These are phyloP conservation scores for Starmerella gropengiesseri DNA, from an alignment of 805 yeast genomes.

Conservation along the genomic window DNA sequence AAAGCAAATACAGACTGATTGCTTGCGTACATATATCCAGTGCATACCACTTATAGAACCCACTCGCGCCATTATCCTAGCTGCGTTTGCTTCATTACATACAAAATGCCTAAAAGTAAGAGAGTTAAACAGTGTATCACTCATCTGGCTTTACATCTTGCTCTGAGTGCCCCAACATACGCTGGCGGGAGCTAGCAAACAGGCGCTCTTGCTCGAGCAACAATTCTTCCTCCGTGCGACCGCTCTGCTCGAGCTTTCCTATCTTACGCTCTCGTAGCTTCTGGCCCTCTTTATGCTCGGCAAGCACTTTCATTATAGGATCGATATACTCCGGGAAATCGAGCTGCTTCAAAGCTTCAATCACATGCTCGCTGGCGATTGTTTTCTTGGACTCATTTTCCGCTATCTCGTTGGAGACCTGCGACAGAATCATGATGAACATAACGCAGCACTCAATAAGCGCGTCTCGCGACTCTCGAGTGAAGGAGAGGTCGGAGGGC, in stretches of 20 bases:
- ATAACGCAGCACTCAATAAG: conserved; percentile 93
- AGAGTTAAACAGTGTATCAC: neutral
- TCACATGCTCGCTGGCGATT: conserved; percentile 90
- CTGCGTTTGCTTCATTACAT: conserved; percentile 1
- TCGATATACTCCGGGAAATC: conserved; percentile 81
- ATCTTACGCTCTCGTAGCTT: conserved; percentile 81
- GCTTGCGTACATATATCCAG: neutral
- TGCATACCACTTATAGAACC: too few species aligned
- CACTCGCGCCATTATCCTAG: too few species aligned
- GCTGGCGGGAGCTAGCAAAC: conserved; percentile 38
- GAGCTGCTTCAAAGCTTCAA: conserved; percentile 74
- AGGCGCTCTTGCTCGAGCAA: conserved; percentile 85
- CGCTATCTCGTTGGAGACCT: conserved; percentile 91
- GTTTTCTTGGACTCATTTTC: conserved; percentile 94
- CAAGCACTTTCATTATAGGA: conserved; percentile 64
- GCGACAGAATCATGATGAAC: conserved; percentile 86
- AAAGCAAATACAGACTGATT: conserved; percentile 12
- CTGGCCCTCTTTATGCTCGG: conserved; percentile 77
- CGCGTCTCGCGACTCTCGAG: conserved; percentile 90
- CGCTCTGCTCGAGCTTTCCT: conserved; percentile 86
- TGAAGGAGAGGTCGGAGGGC: conserved; percentile 76
- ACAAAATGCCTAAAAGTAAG: neutral
- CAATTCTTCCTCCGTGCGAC: conserved; percentile 84
- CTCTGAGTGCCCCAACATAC: conserved; percentile 21
- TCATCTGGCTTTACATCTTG: conserved; percentile 5